Base-by-base conservation (phyloP, 2,329 filamentous ascomycete species). In the Stemphylium vesicarium region DNA sequence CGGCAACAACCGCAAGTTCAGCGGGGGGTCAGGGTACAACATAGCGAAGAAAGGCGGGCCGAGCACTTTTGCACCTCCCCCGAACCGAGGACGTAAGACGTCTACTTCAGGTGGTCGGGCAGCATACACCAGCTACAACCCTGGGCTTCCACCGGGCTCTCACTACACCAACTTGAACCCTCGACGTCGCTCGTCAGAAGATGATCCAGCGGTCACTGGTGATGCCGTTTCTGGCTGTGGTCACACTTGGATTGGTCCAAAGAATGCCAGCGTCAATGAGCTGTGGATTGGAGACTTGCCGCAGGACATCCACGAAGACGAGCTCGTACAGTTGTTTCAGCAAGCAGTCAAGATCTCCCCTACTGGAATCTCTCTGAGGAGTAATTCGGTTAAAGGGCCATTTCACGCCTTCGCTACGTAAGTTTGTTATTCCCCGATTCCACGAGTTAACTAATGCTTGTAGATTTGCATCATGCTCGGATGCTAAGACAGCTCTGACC, bases 241-340 rank as follows among this genome's bases (percentile, higher is more conserved):
- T 38, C 43, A 66, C 15, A 47, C 56, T 5, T 74, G 66, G 64
- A 75, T 75, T 35, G 72, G 70, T 2, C 67, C 68, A 5, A 53
- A 63, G 5, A 73, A 72, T 38, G 35, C 59, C 12, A 59, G 43
- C 9, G 71, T 75, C 13, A 66, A 42, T 4, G 60, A 67, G 26
- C 63, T 75, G 6, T 70, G 62, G 44, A 57, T 75, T 11, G 56
- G 54, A 18, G 62, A 66, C 15, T 26, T 75, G 8, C 67, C 66
- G 7, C 44, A 50, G 7, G 50, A 65, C 37, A 38, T 61, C 16
- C 39, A 45, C 9, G 47, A 49, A 11, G 24, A 42, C 3, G 64
- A 68, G 37, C 5, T 74, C 12, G 13, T 44, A 4, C 15, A 41
- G 13, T 32, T 69, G 31, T 72, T 73, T 46, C 39, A 61, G 13